Percentiles rank a stretch among this genome's conserved stretches.
Conservation (phyloP, 306 rosid genomes). For the Amphicarpaea edgeworthii region DNA sequence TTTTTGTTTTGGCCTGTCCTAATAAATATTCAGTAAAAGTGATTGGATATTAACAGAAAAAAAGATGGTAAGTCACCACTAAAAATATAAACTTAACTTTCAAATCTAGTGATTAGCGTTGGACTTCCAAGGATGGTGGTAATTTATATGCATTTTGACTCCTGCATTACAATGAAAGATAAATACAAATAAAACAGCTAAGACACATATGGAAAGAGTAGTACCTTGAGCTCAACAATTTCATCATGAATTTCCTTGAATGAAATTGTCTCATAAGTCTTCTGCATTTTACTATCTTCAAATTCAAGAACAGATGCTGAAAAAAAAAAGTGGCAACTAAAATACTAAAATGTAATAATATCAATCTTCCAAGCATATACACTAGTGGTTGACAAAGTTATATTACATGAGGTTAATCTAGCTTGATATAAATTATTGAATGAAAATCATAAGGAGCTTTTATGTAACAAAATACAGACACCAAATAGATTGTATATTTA, state of each 20-base stretch:
- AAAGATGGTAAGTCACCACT: slow-evolving; percentile 21
- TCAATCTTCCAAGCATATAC: slow-evolving; percentile 30
- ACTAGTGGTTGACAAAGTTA: slow-evolving; percentile 7
- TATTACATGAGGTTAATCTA: slow-evolving; percentile 1
- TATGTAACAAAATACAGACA: neutral
- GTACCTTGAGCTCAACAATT: slow-evolving; percentile 76
- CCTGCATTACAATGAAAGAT: slow-evolving; percentile 1
- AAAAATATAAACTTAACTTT: slow-evolving; percentile 21
- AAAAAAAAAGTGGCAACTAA: slow-evolving; percentile 26
- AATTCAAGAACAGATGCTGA: slow-evolving; percentile 84
- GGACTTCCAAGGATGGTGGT: slow-evolving; percentile 22
- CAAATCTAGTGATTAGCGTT: slow-evolving; percentile 24
- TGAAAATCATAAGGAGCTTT: slow-evolving; percentile 1
- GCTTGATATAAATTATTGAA: slow-evolving; percentile 38
- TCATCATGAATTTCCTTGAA: slow-evolving; percentile 70
- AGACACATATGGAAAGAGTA: slow-evolving; percentile 3
- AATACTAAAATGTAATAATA: slow-evolving; percentile 38
- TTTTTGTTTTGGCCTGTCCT: neutral
- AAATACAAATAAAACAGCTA: slow-evolving; percentile 30
- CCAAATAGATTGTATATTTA: slow-evolving; percentile 1
- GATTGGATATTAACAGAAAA: slow-evolving; percentile 19
- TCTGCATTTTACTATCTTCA: slow-evolving; percentile 72
- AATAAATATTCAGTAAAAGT: slow-evolving; percentile 1
- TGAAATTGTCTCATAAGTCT: slow-evolving; percentile 63
- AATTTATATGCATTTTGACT: slow-evolving; percentile 27